A percentile compares a stretch with the other conserved stretches of the same genome.
Conservation (phyloP, 805 yeast genomes). For the Yamadazyma olivae region DNA sequence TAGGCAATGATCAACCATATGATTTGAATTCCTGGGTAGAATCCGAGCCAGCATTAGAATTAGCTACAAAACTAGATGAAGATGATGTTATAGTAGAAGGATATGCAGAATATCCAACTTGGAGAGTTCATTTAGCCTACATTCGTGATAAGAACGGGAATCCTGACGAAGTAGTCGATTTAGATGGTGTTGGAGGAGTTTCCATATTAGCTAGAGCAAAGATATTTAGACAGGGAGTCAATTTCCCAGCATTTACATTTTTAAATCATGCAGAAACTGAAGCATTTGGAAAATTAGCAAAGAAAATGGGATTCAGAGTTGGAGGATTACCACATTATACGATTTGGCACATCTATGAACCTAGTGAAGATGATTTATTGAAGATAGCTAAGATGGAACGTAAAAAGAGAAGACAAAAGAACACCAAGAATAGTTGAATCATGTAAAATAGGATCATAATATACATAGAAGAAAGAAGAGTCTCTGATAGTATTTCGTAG, state of each 20-base stretch:
- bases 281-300: constrained; percentile 82
- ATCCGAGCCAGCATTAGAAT: constrained; percentile 66
- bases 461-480: neutral
- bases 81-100: constrained; percentile 90
- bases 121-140: constrained; percentile 80
- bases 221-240: constrained; percentile 74
- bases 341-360: constrained; percentile 88
- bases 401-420: constrained; percentile 48
- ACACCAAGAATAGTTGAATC: constrained; percentile 7
- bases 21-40: constrained; percentile 97
- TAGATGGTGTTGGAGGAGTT: constrained; percentile 89
- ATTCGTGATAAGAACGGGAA: constrained; percentile 60
- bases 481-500: too few relatives aligned
- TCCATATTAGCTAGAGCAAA: constrained; percentile 73
- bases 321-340: constrained; percentile 91
- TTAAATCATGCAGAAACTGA: constrained; percentile 87
- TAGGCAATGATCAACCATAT: constrained; percentile 90
- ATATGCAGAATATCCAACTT: constrained; percentile 81
- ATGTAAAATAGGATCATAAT: constrained; percentile 5
- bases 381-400: constrained; percentile 70
- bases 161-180: constrained; percentile 59
- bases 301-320: constrained; percentile 72
- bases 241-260: constrained; percentile 82
- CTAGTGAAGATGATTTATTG: constrained; percentile 77
- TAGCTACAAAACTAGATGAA: constrained; percentile 64